Percentiles rank a stretch among this genome's conserved stretches.
Conservation (phyloP, 208 protist species). For the Lotmaria passim region DNA sequence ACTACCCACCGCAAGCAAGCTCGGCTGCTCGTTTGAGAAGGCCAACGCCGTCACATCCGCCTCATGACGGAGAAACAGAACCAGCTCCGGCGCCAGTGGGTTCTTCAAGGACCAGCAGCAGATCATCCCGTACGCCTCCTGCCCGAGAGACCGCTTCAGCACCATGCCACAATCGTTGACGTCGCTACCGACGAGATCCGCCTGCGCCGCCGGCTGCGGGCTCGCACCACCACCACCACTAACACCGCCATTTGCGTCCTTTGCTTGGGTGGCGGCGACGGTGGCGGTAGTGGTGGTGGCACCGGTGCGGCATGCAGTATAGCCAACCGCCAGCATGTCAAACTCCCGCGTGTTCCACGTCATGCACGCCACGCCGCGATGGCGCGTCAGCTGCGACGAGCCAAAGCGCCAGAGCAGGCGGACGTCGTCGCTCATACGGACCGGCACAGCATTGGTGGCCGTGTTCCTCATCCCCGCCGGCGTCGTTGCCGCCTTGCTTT, state of each 20-base stretch:
- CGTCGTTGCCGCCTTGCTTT: not conserved
- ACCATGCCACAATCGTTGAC: not conserved
- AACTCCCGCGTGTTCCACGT: conserved; percentile 90
- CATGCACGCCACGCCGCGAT: conserved; percentile 90
- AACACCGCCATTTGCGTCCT: not conserved
- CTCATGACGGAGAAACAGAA: conserved; percentile 75
- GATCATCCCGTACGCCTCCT: conserved; percentile 79
- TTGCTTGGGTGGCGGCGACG: not conserved
- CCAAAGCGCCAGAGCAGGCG: conserved; percentile 87
- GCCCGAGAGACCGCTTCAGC: conserved; percentile 17
- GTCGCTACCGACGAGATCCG: not conserved
- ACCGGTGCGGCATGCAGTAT: conserved; percentile 32
- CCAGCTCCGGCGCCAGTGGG: conserved; percentile 87
- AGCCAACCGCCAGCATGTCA: conserved; percentile 84
- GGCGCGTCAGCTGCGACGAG: conserved; percentile 64
- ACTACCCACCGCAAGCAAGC: conserved; percentile 93
- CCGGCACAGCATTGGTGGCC: not conserved
- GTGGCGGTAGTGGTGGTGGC: not conserved
- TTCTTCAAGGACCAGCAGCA: conserved; percentile 98
- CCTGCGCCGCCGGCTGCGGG: not conserved
- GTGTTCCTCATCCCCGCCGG: no score
- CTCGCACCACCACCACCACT: no score
- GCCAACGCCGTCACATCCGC: conserved; percentile 91
- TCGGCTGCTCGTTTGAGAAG: conserved; percentile 92
- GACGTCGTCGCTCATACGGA: conserved; percentile 63